Evolutionary conservation across 306 rosid genomes (phyloP), one percentile per base, ranked within the genome.

Genomic region (Rosa persica): DNA sequence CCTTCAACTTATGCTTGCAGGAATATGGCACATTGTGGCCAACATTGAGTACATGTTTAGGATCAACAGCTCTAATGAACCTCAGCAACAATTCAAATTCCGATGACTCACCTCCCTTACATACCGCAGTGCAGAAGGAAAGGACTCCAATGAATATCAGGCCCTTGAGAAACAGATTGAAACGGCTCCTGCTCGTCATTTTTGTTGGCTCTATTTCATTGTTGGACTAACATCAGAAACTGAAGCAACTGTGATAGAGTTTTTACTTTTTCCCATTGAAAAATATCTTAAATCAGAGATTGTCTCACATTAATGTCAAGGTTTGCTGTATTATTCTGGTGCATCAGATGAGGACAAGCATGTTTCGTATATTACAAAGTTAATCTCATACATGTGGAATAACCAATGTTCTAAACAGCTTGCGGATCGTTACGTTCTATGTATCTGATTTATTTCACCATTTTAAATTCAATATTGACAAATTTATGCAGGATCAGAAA

Each of bases 61-160:
- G 88, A 76, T 80, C 86, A 65, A 84, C 70, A n/a, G 73, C 86
- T 79, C 42, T 82, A 57, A 84, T 67, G 80, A 82, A 82, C 34
- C 60, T 51, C 70, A 57, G 48, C 22, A 87, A 77, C 12, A 79
- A 71, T 49, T 70, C 72, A 72, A 75, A 77, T 67, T 84, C 88
- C 25, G 83, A 74, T 54, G 51, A 61, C 77, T 79, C 58, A 11
- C 72, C 72, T 65, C 76, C 75, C 15, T 47, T 40, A 65, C 75
- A 58, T 42, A 65, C 67, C 5, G n/a, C 8, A 19, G 54, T 15
- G 22, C 52, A 73, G 55, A 67, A 72, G 43, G 72, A 77, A 73
- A 78, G 30, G 42, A 77, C 74, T 42, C 22, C 77, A 25, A 78
- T 2, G 65, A 55, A 75, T 8, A 76, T 40, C 71, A 84, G 67